Percentiles rank a stretch among this genome's conserved stretches.
Conservation (phyloP, 257 asterid species). For the Capsicum rhomboideum region DNA sequence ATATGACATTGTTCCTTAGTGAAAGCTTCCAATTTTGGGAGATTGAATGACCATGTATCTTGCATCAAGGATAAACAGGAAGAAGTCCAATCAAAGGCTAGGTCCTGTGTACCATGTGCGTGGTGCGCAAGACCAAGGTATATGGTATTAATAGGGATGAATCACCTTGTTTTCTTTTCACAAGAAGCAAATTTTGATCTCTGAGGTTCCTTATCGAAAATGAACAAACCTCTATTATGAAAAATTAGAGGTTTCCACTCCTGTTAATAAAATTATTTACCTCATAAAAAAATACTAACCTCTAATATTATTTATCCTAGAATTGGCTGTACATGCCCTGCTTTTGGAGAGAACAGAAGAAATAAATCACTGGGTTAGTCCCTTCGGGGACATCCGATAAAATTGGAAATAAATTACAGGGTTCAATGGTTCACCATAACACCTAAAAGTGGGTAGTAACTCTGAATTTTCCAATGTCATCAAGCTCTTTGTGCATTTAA, state of each 20-base stretch:
- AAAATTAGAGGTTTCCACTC: not conserved
- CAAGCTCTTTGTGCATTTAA: not conserved
- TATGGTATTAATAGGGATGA: not conserved
- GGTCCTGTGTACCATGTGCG: not conserved
- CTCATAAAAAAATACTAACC: not conserved
- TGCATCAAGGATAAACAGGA: not conserved
- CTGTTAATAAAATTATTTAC: not conserved
- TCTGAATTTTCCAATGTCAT: not conserved
- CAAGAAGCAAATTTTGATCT: not conserved
- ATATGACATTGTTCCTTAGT: not conserved
- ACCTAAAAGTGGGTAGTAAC: not conserved
- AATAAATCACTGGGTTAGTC: not conserved
- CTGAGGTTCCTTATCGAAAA: not conserved
- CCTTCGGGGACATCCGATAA: slow-evolving; percentile 31
- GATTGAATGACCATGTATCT: not conserved
- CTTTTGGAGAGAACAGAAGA: not conserved
- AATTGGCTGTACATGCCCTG: not conserved
- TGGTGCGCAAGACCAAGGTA: not conserved
- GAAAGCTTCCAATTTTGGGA: not conserved
- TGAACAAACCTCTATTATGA: not conserved
- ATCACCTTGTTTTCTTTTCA: not conserved
- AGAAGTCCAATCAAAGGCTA: not conserved
- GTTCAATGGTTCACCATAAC: not conserved
- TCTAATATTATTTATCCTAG: not conserved
- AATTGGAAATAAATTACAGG: slow-evolving; percentile 6